These are phyloP conservation scores for Thermoascus crustaceus DNA, from an alignment of 2,329 filamentous ascomycete genomes.

Conservation along the genomic window DNA sequence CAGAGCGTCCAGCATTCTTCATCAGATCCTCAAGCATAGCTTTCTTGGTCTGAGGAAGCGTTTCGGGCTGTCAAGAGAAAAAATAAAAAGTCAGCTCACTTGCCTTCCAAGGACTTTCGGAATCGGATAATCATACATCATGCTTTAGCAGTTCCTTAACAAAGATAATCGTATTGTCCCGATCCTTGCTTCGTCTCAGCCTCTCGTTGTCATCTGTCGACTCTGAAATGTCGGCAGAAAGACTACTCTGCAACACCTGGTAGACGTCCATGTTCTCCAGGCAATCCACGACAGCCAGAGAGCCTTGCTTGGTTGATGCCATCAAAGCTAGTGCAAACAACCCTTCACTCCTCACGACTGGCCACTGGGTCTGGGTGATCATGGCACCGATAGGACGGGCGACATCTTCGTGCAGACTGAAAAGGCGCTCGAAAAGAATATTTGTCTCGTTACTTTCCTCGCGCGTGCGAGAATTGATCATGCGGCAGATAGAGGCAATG, in stretches of 20 bases:
- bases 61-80: constrained; percentile 17
- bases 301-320: constrained; percentile 28
- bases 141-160: constrained; percentile 31
- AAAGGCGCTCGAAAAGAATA: constrained; percentile 24
- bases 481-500: constrained; percentile 38
- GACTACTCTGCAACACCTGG: constrained; percentile 24
- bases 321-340: constrained; percentile 43
- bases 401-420: constrained; percentile 27
- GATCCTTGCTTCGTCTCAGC: constrained; percentile 27
- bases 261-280: constrained; percentile 28
- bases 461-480: constrained; percentile 22
- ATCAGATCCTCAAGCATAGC: constrained; percentile 22
- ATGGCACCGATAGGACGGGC: constrained; percentile 36
- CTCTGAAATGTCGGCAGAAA: constrained; percentile 16
- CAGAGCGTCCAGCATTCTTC: constrained; percentile 12
- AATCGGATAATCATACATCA: constrained; percentile 22
- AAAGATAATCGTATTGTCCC: constrained; percentile 34
- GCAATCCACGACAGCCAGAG: constrained; percentile 25
- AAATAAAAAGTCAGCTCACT: constrained; percentile 2
- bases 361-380: constrained; percentile 40
- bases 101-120: neutral
- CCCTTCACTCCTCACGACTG: constrained; percentile 41
- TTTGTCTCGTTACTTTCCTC: constrained; percentile 16
- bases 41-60: constrained; percentile 19
- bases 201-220: constrained; percentile 16